These are phyloP conservation scores for Guillardia theta DNA, from an alignment of 78 protist genomes.

Conservation along the genomic window DNA sequence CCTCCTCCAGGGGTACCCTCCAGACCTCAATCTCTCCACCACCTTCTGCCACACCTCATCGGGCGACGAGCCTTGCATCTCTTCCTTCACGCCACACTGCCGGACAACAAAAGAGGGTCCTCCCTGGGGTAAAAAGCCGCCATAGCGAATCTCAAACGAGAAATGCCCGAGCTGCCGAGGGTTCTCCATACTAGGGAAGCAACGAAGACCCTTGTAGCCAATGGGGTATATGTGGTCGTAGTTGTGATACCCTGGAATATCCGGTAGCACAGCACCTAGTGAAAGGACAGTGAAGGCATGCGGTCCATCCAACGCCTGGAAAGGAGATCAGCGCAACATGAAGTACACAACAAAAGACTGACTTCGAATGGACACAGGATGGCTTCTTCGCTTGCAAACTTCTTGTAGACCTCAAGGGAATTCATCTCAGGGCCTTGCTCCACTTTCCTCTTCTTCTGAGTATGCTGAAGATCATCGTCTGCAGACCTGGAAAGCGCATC, in stretches of 20 bases:
- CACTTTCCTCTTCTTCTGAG: no score
- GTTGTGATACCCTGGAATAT: neutral
- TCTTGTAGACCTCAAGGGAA: no score
- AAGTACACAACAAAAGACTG: no score
- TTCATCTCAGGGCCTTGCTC: no score
- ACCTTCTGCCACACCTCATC: neutral
- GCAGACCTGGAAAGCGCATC: no score
- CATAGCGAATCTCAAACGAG: neutral
- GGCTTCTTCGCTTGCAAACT: no score
- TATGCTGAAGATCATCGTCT: no score
- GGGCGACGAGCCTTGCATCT: neutral
- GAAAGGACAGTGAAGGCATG: neutral
- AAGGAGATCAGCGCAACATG: no score
- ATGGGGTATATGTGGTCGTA: neutral
- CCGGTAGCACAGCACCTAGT: neutral
- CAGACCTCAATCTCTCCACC: neutral
- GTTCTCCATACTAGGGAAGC: neutral
- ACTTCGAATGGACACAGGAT: no score
- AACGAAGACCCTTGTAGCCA: neutral
- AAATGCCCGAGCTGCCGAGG: neutral
- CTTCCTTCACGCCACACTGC: neutral
- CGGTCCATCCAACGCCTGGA: no score
- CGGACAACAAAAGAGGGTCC: neutral
- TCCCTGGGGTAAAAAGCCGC: neutral
- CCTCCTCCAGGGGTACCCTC: neutral